A percentile compares a stretch with the other conserved stretches of the same genome.
phyloP scores from a whole-genome alignment of 2,329 filamentous ascomycete genomes.

The Thermothelomyces thermophilus region DNA sequence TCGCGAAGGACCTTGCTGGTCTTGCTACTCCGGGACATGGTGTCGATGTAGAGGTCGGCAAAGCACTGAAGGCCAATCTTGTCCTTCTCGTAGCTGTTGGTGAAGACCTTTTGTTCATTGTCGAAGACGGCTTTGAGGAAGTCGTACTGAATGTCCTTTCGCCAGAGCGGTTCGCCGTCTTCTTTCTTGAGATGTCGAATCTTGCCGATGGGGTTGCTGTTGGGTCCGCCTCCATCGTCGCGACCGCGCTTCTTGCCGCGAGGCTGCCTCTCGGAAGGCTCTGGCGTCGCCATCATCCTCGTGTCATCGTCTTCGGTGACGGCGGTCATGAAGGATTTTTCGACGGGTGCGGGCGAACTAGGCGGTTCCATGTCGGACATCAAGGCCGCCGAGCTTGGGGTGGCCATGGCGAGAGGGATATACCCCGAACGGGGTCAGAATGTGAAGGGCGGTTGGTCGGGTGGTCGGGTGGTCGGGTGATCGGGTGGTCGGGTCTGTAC shows the following conservation, averaged over 20 bases:
- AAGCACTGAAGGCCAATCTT: slow-evolving; percentile 64
- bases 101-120: slow-evolving; percentile 70
- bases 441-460: neutral
- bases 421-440: neutral
- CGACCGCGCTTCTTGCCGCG: slow-evolving; percentile 29
- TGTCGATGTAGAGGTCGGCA: slow-evolving; percentile 95
- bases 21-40: slow-evolving; percentile 97
- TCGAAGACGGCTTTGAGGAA: slow-evolving; percentile 77
- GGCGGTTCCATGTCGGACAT: slow-evolving; percentile 41
- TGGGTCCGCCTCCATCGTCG: slow-evolving; percentile 30
- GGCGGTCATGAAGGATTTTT: slow-evolving; percentile 44
- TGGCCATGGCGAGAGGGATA: slow-evolving; percentile 18
- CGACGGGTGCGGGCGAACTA: slow-evolving; percentile 39
- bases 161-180: slow-evolving; percentile 80
- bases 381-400: slow-evolving; percentile 22
- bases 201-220: slow-evolving; percentile 51
- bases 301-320: slow-evolving; percentile 41
- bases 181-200: slow-evolving; percentile 83
- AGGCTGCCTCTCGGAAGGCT: slow-evolving; percentile 30
- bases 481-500: neutral
- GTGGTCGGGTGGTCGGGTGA: neutral
- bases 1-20: slow-evolving; percentile 98
- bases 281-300: slow-evolving; percentile 38
- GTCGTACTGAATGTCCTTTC: slow-evolving; percentile 82
- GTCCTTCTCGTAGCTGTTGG: slow-evolving; percentile 73